These are phyloP conservation scores for Favolaschia claudopus DNA, from an alignment of 768 basidiomycete species.

Conservation along the genomic window DNA sequence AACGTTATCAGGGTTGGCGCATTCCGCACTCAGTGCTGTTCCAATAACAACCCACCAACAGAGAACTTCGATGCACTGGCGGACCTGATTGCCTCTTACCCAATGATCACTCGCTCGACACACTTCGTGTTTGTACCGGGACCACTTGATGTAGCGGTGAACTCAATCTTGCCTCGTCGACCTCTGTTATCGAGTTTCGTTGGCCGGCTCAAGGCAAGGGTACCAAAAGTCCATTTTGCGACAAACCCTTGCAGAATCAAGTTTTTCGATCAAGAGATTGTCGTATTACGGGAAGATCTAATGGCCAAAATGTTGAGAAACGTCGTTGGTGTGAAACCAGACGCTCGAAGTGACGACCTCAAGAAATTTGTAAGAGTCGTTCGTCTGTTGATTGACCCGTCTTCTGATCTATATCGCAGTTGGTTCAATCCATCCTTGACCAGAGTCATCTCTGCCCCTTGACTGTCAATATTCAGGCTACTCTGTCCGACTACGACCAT, in stretches of 20 bases:
- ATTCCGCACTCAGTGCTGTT: not conserved
- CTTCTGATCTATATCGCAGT: constrained; percentile 49
- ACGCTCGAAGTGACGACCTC: constrained; percentile 78
- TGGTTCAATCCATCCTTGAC: constrained; percentile 96
- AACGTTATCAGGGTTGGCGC: constrained; percentile 80
- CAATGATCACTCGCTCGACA: constrained; percentile 75
- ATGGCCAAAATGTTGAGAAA: constrained; percentile 96
- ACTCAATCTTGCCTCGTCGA: constrained; percentile 81
- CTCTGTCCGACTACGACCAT: constrained; percentile 90
- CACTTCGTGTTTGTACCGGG: constrained; percentile 97
- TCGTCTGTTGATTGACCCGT: constrained; percentile 2
- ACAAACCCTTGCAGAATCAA: constrained; percentile 94
- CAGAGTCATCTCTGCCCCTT: constrained; percentile 94
- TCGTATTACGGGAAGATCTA: constrained; percentile 89
- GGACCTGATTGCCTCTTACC: constrained; percentile 84
- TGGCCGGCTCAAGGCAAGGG: constrained; percentile 67
- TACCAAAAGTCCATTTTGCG: constrained; percentile 85
- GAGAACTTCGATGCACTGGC: constrained; percentile 90
- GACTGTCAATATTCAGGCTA: constrained; percentile 84
- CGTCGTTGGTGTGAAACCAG: constrained; percentile 86
- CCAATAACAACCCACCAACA: too few relatives aligned
- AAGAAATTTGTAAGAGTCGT: constrained; percentile 79
- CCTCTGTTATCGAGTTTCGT: constrained; percentile 81
- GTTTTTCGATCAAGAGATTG: constrained; percentile 96
- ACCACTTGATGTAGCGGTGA: constrained; percentile 87